Percentiles rank a stretch among this genome's conserved stretches.
These are phyloP conservation scores for Zymoseptoria brevis DNA, from an alignment of 2,329 filamentous ascomycete species.

Conservation along the genomic window DNA sequence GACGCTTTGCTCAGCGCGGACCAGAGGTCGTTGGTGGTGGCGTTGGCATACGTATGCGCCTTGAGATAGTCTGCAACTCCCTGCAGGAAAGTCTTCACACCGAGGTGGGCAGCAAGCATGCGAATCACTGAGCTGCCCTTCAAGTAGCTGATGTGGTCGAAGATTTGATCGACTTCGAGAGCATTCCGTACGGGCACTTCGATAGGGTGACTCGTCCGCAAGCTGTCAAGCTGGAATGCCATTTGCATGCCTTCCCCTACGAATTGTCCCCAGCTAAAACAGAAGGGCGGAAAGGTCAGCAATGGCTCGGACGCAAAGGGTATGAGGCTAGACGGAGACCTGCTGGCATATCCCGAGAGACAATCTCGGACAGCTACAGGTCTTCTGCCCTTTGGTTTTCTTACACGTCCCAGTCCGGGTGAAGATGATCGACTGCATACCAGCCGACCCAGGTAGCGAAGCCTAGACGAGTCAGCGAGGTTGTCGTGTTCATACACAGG, in stretches of 20 bases:
- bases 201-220: constrained; percentile 89
- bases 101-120: constrained; percentile 88
- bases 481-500: not conserved
- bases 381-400: too few species aligned
- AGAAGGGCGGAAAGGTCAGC: too few species aligned
- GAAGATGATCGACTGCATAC: constrained; percentile 81
- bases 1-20: constrained; percentile 78
- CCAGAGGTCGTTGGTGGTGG: constrained; percentile 89
- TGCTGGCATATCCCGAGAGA: too few species aligned
- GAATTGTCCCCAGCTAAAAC: too few species aligned
- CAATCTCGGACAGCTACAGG: too few species aligned
- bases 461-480: constrained; percentile 28
- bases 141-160: constrained; percentile 91
- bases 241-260: constrained; percentile 86
- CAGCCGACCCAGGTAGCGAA: constrained; percentile 99
- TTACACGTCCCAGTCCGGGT: constrained; percentile 82
- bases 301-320: too few species aligned
- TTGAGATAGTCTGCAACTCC: constrained; percentile 87
- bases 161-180: constrained; percentile 94
- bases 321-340: too few species aligned
- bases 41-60: constrained; percentile 79
- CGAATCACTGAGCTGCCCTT: constrained; percentile 95
- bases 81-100: constrained; percentile 77
- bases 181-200: constrained; percentile 92
- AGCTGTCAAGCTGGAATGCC: constrained; percentile 80